Conservation (phyloP, 768 basidiomycete species). For the Punctularia strigosozonata region DNA sequence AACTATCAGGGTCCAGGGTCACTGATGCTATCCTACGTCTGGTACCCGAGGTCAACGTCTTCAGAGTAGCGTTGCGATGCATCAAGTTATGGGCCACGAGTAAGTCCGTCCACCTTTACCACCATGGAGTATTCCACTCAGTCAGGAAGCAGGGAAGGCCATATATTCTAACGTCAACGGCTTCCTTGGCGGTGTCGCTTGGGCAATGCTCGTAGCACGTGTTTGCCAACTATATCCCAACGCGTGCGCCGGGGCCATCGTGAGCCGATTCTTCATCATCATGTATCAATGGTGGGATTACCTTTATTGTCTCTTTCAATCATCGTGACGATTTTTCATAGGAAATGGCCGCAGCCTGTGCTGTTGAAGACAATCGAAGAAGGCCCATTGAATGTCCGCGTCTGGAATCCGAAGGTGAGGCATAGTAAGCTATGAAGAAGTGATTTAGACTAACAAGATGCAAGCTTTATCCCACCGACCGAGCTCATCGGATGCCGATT, state of each 20-base stretch:
- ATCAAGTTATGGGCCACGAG: conserved; percentile 98
- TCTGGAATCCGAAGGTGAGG: conserved; percentile 92
- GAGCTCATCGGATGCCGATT: conserved; percentile 97
- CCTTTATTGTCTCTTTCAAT: neutral
- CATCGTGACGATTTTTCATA: conserved; percentile 20
- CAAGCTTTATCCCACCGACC: conserved; percentile 82
- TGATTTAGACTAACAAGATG: neutral
- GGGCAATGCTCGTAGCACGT: conserved; percentile 98
- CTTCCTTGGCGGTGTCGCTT: conserved; percentile 95
- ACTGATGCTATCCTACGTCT: conserved; percentile 92
- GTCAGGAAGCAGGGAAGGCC: conserved; percentile 87
- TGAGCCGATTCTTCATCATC: conserved; percentile 96
- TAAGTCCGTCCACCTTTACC: conserved; percentile 27
- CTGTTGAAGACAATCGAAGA: conserved; percentile 94
- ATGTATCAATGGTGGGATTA: conserved; percentile 84
- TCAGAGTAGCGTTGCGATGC: conserved; percentile 88
- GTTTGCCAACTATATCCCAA: conserved; percentile 98
- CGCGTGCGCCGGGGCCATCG: conserved; percentile 87
- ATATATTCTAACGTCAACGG: conserved; percentile 98
- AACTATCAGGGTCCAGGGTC: conserved; percentile 70
- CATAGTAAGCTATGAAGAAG: neutral
- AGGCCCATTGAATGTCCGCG: conserved; percentile 83
- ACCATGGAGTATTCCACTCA: conserved; percentile 1
- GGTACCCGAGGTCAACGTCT: conserved; percentile 89
- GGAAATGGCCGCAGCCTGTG: conserved; percentile 99